phyloP scores from a whole-genome alignment of 2,329 filamentous ascomycete species.

The Dothidotthia symphoricarpi region DNA sequence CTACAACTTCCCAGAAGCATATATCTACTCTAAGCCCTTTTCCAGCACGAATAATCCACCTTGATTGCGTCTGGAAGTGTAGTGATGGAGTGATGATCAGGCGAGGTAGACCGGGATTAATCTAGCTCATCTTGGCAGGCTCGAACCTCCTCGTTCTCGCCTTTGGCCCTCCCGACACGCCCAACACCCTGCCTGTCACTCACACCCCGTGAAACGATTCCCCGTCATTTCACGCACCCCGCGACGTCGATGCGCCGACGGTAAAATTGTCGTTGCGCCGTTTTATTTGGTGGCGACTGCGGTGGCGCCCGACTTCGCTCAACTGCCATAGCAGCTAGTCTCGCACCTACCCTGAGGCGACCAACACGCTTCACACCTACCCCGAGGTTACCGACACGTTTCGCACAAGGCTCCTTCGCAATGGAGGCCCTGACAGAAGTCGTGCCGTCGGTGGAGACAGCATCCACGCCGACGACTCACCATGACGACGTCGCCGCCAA shows the following conservation, averaged over 20 bases:
- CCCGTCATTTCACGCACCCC: conserved; percentile 2
- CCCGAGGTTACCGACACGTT: too few relatives aligned
- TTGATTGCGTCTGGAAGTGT: background rate
- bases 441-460: conserved; percentile 37
- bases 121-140: conserved; percentile 13
- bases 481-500: conserved; percentile 33
- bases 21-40: too few relatives aligned
- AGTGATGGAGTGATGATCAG: conserved; percentile 19
- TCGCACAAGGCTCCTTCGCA: conserved; percentile 1
- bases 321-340: too few relatives aligned
- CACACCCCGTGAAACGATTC: conserved; percentile 8
- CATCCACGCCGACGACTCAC: conserved; percentile 8
- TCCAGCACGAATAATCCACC: too few relatives aligned
- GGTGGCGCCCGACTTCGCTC: too few relatives aligned
- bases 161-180: conserved; percentile 16
- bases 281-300: conserved; percentile 13
- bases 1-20: too few relatives aligned
- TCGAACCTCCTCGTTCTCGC: conserved; percentile 27
- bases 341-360: too few relatives aligned
- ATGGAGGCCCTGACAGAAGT: conserved; percentile 35
- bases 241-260: conserved; percentile 19
- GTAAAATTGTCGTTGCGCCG: conserved; percentile 24
- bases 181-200: conserved; percentile 16
- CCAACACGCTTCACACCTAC: too few relatives aligned
- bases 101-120: conserved; percentile 12